Evolutionary conservation across 768 basidiomycete genomes (phyloP), one percentile per base, ranked within the genome.

Genomic region (Mrakia blollopis): DNA sequence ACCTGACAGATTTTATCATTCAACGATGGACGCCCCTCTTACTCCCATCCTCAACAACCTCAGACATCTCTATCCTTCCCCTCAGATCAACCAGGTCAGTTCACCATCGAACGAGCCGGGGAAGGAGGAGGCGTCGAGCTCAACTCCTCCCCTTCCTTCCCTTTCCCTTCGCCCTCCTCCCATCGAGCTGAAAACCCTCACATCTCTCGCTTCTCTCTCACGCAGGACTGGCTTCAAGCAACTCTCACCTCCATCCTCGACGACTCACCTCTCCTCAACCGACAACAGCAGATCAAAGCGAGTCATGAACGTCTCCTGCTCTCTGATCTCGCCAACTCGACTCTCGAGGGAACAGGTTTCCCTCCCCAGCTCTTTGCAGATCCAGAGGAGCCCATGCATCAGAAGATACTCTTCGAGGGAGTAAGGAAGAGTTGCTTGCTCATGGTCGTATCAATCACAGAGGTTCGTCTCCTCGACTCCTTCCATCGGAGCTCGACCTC

Each of bases 381-480:
- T 30, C 47, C 47, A 50, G 37, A 13, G 18, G 44, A 25, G 0
- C 52, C 61, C 9, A 11, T 72, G 41, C 71, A 72, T 25, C 35
- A 72, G 32, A 57, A 52, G 62, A 25, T 65, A 9, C 39, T 77
- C 13, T 67, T 77, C 37, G n/a, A 54, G 25, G 76, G 71, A 28
- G 28, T 23, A 1, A 74, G 44, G 47, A 57, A 39, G 32, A 54
- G 62, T 2, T 77, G 76, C 32, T 41, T 78, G 23, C 54, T 69
- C 35, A 73, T 74, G 77, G 44, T 78, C 25, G 73, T 74, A 6
- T 41, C 50, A 21, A 69, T 78, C 32, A 78, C 77, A 28, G 77
- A 78, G 77, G 77, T 78, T 0, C 14, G 72, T 28, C 30, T 28
- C 47, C 2, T 18, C 32, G 4, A 7, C 62, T n/a, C 8, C 25